phyloP scores from a whole-genome alignment of 2,329 filamentous ascomycete species.

The Talaromyces amestolkiae region DNA sequence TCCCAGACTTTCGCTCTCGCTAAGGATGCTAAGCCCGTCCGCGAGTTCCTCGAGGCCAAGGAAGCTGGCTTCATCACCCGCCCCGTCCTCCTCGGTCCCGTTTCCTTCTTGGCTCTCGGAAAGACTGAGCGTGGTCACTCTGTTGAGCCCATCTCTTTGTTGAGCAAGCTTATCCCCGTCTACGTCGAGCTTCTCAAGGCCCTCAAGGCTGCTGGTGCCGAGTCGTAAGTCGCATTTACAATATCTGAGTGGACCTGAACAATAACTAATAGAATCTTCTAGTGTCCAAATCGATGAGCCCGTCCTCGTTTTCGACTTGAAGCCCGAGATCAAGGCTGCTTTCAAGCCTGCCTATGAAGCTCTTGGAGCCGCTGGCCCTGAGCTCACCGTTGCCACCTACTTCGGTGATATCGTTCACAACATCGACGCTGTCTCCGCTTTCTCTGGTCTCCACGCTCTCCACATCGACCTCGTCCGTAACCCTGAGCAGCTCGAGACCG shows the following conservation, averaged over 20 bases:
- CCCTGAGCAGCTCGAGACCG: conserved; percentile 91
- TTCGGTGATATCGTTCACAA: conserved; percentile 99
- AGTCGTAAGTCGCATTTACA: conserved; percentile 42
- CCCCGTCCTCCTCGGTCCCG: conserved; percentile 90
- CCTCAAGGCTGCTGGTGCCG: conserved; percentile 93
- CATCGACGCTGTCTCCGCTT: conserved; percentile 78
- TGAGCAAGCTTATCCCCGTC: conserved; percentile 88
- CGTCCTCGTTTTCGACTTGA: conserved; percentile 90
- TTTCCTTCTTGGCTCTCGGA: conserved; percentile 95
- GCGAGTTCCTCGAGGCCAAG: conserved; percentile 96
- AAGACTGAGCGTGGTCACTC: conserved; percentile 96
- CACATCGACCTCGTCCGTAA: conserved; percentile 97
- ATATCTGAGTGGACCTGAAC: background rate
- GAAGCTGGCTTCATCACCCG: conserved; percentile 89
- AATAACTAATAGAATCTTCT: background rate
- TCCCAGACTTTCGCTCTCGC: conserved; percentile 93
- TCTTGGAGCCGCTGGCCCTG: conserved; percentile 72
- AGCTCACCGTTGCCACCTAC: conserved; percentile 91
- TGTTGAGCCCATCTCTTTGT: conserved; percentile 88
- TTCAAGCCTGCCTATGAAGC: conserved; percentile 98
- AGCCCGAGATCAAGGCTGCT: conserved; percentile 84
- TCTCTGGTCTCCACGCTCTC: conserved; percentile 72
- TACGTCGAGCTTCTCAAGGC: conserved; percentile 90
- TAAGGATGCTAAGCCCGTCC: conserved; percentile 85
- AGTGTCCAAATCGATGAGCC: conserved; percentile 97